Percentiles rank a stretch among this genome's conserved stretches.
These are phyloP conservation scores for Chrysanthemum makinoi DNA, from an alignment of 129 eudicot species.

Conservation along the genomic window DNA sequence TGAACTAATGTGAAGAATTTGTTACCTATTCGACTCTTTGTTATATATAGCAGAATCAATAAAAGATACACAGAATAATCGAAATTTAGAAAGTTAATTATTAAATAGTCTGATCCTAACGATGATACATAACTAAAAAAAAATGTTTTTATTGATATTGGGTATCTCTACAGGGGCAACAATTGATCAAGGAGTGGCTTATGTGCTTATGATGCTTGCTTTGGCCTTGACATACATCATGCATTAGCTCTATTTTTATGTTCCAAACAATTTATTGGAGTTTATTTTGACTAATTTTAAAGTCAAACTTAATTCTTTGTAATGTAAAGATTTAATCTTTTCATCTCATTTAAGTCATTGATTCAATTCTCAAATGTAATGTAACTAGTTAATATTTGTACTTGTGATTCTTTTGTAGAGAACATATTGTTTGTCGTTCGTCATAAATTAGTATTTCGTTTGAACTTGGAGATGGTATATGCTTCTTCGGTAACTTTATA, in stretches of 20 bases:
- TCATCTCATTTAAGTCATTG: not conserved
- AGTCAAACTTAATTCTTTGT: constrained; percentile 30
- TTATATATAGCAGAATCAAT: too few relatives aligned
- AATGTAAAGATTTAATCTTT: constrained; percentile 21
- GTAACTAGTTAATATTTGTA: not conserved
- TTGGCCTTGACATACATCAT: constrained; percentile 44
- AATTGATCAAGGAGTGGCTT: constrained; percentile 43
- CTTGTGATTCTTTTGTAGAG: not conserved
- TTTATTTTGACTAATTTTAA: constrained; percentile 6
- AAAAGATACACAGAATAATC: too few relatives aligned
- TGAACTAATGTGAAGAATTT: not conserved
- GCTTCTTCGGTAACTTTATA: too few relatives aligned
- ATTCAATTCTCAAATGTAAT: constrained; percentile 12
- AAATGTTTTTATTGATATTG: not conserved
- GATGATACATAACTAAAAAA: too few relatives aligned
- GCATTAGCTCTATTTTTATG: constrained; percentile 15
- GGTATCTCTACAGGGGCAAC: constrained; percentile 26
- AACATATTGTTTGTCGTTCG: not conserved
- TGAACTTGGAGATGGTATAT: too few relatives aligned
- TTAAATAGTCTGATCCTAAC: too few relatives aligned
- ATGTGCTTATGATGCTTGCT: constrained; percentile 40
- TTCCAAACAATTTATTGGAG: constrained; percentile 21
- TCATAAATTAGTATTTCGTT: too few relatives aligned
- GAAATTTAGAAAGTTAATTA: too few relatives aligned
- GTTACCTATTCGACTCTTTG: too few relatives aligned